Evolutionary conservation across 192 early-diverging fungal species (phyloP), one percentile per base, ranked within the genome.

Genomic region (Backusella macrospora): DNA sequence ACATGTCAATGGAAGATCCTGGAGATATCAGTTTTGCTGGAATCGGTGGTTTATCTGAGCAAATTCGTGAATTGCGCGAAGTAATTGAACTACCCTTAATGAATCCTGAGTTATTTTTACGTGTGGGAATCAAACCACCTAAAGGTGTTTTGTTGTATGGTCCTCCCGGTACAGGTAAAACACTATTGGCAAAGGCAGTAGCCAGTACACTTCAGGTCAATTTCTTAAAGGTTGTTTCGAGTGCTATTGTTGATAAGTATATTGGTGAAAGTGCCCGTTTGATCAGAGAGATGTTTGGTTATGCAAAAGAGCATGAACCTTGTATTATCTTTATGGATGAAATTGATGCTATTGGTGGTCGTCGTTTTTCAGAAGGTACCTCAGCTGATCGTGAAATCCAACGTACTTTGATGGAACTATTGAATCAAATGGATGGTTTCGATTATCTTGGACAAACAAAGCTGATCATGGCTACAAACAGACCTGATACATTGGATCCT

Each of bases 281-380:
- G 63, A 90, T 99, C 69, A 88, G 98, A 38, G 98, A 99, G 83
- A 99, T 99, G 98, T 99, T 99, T 91, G 69, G 86, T 0, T 99
- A 99, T 83, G 98, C 98, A 45, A 94, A 93, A 73, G 97, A 98
- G 78, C 98, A 99, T 80, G 96, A 99, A 75, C 98, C 98, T 13
- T 99, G 98, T 84, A 98, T 99, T 73, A 99, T 99, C 48, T 99
- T 99, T 76, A 99, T 99, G 97, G 98, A 99, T 83, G 98, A 99
- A 80, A 98, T 99, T 80, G 98, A 99, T 86, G 97, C 98, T 43
- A 99, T 99, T 86, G 98, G 97, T 82, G 97, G 97, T 10, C 88
- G 97, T 49, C 91, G 98, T 64, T 99, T 99, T 85, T 96, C 95
- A 16, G 98, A 99, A 79, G 96, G 97, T 79, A 99, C 97, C 16